These are phyloP conservation scores for Puccinia brachypodii DNA, from an alignment of 1,284 basidiomycete genomes.

Conservation along the genomic window DNA sequence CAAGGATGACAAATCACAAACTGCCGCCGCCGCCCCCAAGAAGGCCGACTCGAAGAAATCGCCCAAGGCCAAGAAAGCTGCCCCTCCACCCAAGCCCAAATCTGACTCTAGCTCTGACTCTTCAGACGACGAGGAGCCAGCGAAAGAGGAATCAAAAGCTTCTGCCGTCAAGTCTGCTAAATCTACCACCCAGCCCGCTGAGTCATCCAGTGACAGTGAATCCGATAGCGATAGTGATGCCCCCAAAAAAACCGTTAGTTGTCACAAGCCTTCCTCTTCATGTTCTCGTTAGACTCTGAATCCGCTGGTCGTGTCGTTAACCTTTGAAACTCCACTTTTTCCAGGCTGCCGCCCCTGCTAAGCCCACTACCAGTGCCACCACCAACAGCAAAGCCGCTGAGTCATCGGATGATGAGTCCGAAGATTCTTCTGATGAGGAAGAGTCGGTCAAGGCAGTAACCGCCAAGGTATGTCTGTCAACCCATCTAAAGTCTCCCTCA, in stretches of 20 bases:
- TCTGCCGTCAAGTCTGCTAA: conserved; percentile 10
- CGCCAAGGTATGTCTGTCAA: not conserved
- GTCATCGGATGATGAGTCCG: conserved; percentile 31
- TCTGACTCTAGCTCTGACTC: conserved; percentile 40
- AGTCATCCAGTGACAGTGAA: not conserved
- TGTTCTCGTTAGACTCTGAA: not conserved
- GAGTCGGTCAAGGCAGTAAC: not conserved
- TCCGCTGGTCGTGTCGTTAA: not conserved
- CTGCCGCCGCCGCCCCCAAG: not conserved
- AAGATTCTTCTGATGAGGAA: conserved; percentile 33
- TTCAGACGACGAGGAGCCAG: conserved; percentile 18
- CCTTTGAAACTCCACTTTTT: not conserved
- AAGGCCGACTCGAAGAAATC: not conserved
- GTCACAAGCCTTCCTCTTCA: not conserved
- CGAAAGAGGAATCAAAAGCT: conserved; percentile 31
- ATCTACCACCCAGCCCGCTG: not conserved
- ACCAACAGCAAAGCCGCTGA: not conserved
- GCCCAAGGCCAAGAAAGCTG: conserved; percentile 14
- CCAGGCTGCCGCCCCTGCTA: not conserved
- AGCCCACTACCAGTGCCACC: not conserved
- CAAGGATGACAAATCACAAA: not conserved
- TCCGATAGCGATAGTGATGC: conserved; percentile 26
- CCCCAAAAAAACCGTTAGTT: not conserved
- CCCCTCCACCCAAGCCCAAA: conserved; percentile 8
- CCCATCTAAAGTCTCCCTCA: not conserved